Conservation (phyloP, 2,329 filamentous ascomycete genomes). For the Penicillium sp. region DNA sequence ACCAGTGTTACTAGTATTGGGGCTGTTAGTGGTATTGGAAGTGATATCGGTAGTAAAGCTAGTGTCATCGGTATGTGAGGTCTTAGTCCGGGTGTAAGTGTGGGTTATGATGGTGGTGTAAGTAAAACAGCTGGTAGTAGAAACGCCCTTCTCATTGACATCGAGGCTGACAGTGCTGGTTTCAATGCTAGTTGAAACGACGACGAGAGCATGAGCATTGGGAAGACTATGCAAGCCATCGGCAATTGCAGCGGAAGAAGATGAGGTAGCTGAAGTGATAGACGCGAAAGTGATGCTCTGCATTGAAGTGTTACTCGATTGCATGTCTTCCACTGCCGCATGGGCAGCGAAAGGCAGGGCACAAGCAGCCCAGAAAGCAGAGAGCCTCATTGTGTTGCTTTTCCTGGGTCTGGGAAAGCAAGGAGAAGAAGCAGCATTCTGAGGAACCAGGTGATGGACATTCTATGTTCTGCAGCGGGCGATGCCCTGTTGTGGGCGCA, state of each 20-base stretch:
- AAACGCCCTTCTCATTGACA: not conserved
- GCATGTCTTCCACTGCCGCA: not conserved
- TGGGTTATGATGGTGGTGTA: not conserved
- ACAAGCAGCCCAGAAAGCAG: not conserved
- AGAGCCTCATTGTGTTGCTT: not conserved
- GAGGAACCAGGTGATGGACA: not conserved
- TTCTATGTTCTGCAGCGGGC: not conserved
- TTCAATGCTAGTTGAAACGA: not conserved
- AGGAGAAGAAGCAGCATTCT: not conserved
- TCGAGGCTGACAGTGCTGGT: not conserved
- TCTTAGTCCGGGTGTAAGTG: not conserved
- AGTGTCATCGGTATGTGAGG: not conserved
- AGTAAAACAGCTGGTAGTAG: not conserved
- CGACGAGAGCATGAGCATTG: not conserved
- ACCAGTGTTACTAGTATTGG: not conserved
- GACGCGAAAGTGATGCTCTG: not conserved
- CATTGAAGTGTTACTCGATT: not conserved
- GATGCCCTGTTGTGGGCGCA: not conserved
- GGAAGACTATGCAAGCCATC: not conserved
- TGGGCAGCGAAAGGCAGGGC: not conserved
- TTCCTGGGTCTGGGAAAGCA: not conserved
- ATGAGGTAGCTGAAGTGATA: not conserved
- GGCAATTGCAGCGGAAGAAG: not conserved
- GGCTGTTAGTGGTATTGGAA: not conserved
- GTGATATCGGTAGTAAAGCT: not conserved